Evolutionary conservation across 176 grass and related monocot genomes (phyloP).

Genomic region (Oryza meridionalis): DNA sequence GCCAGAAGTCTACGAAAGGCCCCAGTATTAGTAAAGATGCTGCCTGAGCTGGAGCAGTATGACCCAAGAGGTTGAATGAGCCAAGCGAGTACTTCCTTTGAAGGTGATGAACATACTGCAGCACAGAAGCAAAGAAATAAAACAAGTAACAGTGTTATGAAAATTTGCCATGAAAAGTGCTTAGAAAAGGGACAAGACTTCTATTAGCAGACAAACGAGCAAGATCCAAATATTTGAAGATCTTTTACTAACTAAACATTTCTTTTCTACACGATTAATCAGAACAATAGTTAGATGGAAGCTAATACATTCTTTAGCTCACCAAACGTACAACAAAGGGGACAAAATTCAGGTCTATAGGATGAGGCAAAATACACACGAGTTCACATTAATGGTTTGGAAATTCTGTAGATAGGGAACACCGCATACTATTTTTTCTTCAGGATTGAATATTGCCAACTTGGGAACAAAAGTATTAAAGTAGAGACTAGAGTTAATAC

Average conservation of each 20-base stretch:
- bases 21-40: background rate
- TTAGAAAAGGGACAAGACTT: background rate
- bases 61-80: slow-evolving; percentile 1
- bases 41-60: slow-evolving; percentile 7
- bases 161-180: background rate
- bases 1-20: background rate
- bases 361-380: background rate
- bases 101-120: slow-evolving; percentile 1
- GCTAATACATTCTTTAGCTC: no score
- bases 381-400: background rate
- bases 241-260: background rate
- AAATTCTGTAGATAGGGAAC: background rate
- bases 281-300: background rate
- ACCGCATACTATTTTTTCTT: background rate
- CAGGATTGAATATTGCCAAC: background rate
- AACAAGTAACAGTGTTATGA: background rate
- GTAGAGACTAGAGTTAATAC: background rate
- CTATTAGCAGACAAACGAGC: background rate
- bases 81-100: slow-evolving; percentile 3
- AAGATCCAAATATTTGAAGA: background rate
- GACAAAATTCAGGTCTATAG: no score
- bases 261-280: background rate
- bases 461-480: background rate
- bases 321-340: no score
- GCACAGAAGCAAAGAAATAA: background rate